These are phyloP conservation scores for Trichophyton simii DNA, from an alignment of 2,329 filamentous ascomycete genomes.

Conservation along the genomic window DNA sequence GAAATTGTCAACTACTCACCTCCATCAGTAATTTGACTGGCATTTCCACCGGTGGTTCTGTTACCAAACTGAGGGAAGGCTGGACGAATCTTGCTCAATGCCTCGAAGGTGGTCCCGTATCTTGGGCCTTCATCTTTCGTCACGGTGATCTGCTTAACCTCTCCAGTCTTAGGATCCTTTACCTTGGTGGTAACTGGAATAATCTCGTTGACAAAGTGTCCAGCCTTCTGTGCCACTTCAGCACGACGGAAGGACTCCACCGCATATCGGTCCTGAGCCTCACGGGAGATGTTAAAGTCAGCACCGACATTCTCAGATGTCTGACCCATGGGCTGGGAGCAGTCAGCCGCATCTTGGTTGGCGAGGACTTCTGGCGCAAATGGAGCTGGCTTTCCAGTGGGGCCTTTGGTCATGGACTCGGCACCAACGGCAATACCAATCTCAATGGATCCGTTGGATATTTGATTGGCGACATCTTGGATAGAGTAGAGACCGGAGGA, in stretches of 20 bases:
- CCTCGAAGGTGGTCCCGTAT: slow-evolving; percentile 75
- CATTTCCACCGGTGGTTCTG: slow-evolving; percentile 81
- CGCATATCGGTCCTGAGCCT: slow-evolving; percentile 72
- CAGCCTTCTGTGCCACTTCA: slow-evolving; percentile 78
- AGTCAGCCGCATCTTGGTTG: slow-evolving; percentile 69
- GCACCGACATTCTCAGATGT: slow-evolving; percentile 90
- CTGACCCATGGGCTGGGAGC: slow-evolving; percentile 94
- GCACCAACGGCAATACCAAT: slow-evolving; percentile 78
- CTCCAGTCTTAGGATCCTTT: slow-evolving; percentile 71
- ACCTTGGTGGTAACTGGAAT: slow-evolving; percentile 70
- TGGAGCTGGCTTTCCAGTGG: slow-evolving; percentile 53
- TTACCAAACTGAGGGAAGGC: slow-evolving; percentile 87
- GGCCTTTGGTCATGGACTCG: slow-evolving; percentile 70
- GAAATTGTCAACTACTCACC: slow-evolving; percentile 33
- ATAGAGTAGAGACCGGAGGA: slow-evolving; percentile 90
- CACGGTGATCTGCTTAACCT: slow-evolving; percentile 63
- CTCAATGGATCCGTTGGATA: slow-evolving; percentile 67
- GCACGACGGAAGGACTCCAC: slow-evolving; percentile 79
- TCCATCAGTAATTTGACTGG: slow-evolving; percentile 88
- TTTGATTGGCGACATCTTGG: slow-evolving; percentile 86
- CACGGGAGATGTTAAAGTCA: slow-evolving; percentile 74
- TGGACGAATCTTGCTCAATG: slow-evolving; percentile 68
- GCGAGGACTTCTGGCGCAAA: slow-evolving; percentile 67
- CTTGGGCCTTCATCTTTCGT: slow-evolving; percentile 83
- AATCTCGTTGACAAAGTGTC: slow-evolving; percentile 90